Evolutionary conservation across 345 rosid genomes (phyloP), one percentile per base, ranked within the genome.

Genomic region (Citrus cavaleriei): DNA sequence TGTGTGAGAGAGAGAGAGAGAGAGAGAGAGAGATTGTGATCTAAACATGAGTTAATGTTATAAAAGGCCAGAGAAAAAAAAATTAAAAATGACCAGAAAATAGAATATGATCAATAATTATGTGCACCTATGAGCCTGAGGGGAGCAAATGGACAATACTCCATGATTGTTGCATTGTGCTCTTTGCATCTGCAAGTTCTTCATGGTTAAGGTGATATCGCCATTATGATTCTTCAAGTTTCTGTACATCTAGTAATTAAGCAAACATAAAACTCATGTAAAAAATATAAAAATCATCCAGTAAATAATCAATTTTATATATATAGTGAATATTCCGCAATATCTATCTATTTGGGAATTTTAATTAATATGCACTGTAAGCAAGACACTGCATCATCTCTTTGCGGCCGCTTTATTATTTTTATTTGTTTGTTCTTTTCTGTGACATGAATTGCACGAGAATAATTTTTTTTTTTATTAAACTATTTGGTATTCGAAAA

Each of bases 221-320:
- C 38, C 35, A 35, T 69, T 62, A 7, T 63, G 24, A 28, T 34
- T 19, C 63, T 51, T 62, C 65, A 9, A 32, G 72, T 22, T 75
- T 38, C 83, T 70, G 70, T 80, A 69, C 83, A 80, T 80, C 83
- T 80, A 55, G 60, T 30, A 30, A 64, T 64, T 25, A 58, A 60
- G 70, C 57, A n/a, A 58, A 16, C 58, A 54, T 18, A 54, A 54
- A 54, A 54, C 22, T 18, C 58, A 54, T 54, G 22, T 54, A 5
- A 54, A 19, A 54, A 54, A 4, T 2, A 5, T 4, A 16, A 54
- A 51, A 19, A 4, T 54, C 22, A 54, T 16, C 58, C 22, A 54
- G 19, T 54, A 51, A 51, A 51, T 18, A 14, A 16, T 14, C 21
- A 14, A 51, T 16, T 51, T 4, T 51, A 16, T 51, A 42, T 42